Evolutionary conservation across 2,329 filamentous ascomycete species (phyloP).

Genomic region (Chaetothyriales sp.): DNA sequence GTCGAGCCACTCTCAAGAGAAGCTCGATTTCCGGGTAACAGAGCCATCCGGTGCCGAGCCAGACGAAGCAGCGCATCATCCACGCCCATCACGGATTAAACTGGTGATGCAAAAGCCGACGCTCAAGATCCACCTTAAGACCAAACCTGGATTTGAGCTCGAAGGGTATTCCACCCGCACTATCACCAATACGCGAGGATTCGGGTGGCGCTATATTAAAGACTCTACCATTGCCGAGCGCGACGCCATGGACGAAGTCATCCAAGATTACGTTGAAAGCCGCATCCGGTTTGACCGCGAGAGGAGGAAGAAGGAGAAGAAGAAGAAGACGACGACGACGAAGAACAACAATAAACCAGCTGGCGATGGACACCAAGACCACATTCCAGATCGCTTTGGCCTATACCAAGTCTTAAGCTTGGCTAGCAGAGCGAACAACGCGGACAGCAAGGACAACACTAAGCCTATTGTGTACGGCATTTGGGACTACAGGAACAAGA

Average conservation of each 20-base stretch:
- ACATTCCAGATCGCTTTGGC: conserved; percentile 4
- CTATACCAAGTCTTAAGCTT: conserved; percentile 7
- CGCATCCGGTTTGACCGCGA: not conserved
- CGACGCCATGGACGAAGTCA: conserved; percentile 5
- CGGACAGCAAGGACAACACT: conserved; percentile 1
- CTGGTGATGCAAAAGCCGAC: not conserved
- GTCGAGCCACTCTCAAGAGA: not conserved
- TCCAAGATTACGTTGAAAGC: conserved; percentile 5
- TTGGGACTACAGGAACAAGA: conserved; percentile 11
- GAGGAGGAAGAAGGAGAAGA: not conserved
- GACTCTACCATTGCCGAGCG: conserved; percentile 12
- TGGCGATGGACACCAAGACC: not conserved
- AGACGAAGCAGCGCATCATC: no score
- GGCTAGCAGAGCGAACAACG: conserved; percentile 4
- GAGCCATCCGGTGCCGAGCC: no score
- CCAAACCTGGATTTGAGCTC: conserved; percentile 3
- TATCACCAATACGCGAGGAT: conserved; percentile 11
- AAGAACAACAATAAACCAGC: not conserved
- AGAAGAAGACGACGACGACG: no score
- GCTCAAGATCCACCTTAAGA: conserved; percentile 3
- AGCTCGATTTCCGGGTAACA: no score
- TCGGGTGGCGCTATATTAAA: conserved; percentile 11
- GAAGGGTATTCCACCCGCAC: conserved; percentile 5
- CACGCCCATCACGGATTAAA: no score
- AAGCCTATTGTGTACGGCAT: conserved; percentile 10